Evolutionary conservation across 805 yeast genomes (phyloP), one percentile per base, ranked within the genome.

Genomic region (Jamesozyma hellenica): DNA sequence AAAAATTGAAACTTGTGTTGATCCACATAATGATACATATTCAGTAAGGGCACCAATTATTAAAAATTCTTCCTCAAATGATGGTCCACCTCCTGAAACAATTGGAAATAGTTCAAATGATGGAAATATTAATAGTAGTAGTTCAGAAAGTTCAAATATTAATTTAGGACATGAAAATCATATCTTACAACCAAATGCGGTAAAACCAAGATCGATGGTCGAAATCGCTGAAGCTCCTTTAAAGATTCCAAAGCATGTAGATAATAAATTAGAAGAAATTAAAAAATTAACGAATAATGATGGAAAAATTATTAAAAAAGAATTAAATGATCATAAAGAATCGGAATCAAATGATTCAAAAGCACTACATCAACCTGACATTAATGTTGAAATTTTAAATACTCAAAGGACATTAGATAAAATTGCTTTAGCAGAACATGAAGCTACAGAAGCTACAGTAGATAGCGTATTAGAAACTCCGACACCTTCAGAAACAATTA

Each of bases 1-100:
- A 23, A 46, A 61, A 4, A 64, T 80, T 36, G 82, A 75, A 46
- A 74, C 75, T 64, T 82, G 90, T 55, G 56, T 55, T 28, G 56
- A 51, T 16, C 50, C 53, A 1, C 39, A 45, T 29, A 36, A 39
- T 15, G 58, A 51, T 25, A 48, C 44, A 5, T 41, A 42, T 28
- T 28, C 33, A 3, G 39, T 48, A 12, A 49, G 46, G 21, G 36
- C 37, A 13, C 64, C 64, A 8, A 54, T 51, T 17, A 41, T 59
- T 13, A 49, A 49, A 38, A 50, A 47, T 21, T 40, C 55, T 13
- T 13, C 27, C 3, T 12, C 35, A n/a, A 32, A 32, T 32, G 12
- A 13, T n/a, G 13, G 26, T 7, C 28, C 26, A 12, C 27, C 35
- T 13, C 35, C 35, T 4, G 25, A 9, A 18, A 7, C 4, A 5